Percentiles rank a stretch among this genome's conserved stretches.
These are phyloP conservation scores for Ceratocystis variospora DNA, from an alignment of 2,329 filamentous ascomycete genomes.

Conservation along the genomic window DNA sequence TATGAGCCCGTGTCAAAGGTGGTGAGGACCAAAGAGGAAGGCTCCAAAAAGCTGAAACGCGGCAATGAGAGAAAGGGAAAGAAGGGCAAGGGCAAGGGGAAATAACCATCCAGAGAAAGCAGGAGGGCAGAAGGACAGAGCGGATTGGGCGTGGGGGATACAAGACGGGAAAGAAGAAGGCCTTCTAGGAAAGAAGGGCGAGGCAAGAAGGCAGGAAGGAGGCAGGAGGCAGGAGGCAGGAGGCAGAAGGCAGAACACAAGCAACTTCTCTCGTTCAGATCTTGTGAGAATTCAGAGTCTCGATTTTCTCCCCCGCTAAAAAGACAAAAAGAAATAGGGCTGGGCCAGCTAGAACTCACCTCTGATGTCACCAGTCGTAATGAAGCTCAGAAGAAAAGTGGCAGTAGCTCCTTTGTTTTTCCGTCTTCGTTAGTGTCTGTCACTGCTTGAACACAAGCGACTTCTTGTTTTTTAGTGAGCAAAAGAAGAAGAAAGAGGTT, in stretches of 20 bases:
- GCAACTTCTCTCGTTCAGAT: background rate
- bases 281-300: background rate
- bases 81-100: background rate
- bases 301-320: background rate
- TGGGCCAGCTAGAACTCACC: background rate
- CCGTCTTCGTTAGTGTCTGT: too few relatives aligned
- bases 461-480: too few relatives aligned
- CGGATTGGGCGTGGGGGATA: background rate
- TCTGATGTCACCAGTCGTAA: background rate
- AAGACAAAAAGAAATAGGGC: background rate
- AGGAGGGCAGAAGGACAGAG: slow-evolving; percentile 11
- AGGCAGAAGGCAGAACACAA: background rate
- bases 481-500: slow-evolving; percentile 8
- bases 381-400: background rate
- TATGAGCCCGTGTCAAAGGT: slow-evolving; percentile 1
- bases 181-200: background rate
- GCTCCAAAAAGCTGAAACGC: slow-evolving; percentile 8
- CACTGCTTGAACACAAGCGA: too few relatives aligned
- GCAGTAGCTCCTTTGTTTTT: background rate
- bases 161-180: slow-evolving; percentile 9
- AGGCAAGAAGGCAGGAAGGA: background rate
- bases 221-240: background rate
- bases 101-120: background rate
- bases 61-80: background rate
- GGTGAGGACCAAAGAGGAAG: slow-evolving; percentile 7